Conservation (phyloP, 2,329 filamentous ascomycete genomes). For the Pseudocercospora eumusae region DNA sequence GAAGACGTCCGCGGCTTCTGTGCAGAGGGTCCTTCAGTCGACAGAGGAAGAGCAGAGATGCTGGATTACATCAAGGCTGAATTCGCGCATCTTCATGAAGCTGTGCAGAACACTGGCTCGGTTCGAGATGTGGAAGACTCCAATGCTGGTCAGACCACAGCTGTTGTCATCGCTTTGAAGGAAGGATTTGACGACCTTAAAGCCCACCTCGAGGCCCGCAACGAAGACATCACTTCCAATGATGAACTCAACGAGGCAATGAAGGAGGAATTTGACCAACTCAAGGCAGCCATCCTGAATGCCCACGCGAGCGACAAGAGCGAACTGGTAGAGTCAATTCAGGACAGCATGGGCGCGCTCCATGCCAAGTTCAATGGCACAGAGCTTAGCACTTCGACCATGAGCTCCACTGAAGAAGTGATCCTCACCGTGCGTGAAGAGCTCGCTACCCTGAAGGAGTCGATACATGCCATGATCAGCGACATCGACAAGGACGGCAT, state of each 20-base stretch:
- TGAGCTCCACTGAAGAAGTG: conserved; percentile 48
- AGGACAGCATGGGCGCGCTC: conserved; percentile 53
- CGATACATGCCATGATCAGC: conserved; percentile 55
- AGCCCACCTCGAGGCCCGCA: conserved; percentile 27
- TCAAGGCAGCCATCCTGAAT: conserved; percentile 73
- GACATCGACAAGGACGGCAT: conserved; percentile 59
- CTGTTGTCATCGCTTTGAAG: conserved; percentile 38
- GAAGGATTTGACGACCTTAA: conserved; percentile 39
- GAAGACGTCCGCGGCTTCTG: conserved; percentile 59
- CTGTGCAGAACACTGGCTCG: conserved; percentile 49
- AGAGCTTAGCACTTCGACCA: conserved; percentile 33
- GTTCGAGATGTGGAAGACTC: conserved; percentile 31
- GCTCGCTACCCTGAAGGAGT: conserved; percentile 62
- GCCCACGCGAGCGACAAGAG: conserved; percentile 59
- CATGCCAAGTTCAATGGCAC: conserved; percentile 48
- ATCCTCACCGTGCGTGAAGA: conserved; percentile 58
- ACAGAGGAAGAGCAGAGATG: conserved; percentile 49
- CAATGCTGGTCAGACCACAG: conserved; percentile 32
- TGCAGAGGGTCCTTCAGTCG: conserved; percentile 46
- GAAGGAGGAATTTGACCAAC: conserved; percentile 77
- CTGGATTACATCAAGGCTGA: conserved; percentile 56
- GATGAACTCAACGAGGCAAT: conserved; percentile 66
- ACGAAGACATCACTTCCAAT: conserved; percentile 33
- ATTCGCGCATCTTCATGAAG: conserved; percentile 62
- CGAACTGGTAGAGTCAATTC: conserved; percentile 63